Percentiles rank a stretch among this genome's conserved stretches.
Conservation (phyloP, 2,329 filamentous ascomycete species). For the Aspergillus caelatus region DNA sequence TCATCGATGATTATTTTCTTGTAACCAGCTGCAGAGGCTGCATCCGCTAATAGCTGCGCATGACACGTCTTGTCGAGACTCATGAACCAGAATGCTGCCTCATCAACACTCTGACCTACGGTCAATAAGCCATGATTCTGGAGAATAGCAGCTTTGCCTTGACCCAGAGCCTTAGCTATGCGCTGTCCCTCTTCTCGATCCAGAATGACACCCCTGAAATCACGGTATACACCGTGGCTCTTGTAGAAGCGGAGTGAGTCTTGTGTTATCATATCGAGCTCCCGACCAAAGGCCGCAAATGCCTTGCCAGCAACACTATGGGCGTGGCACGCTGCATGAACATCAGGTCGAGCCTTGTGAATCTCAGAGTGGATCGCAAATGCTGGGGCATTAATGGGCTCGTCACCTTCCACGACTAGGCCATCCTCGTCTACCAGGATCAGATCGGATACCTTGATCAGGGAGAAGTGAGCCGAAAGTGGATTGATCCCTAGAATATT, state of each 20-base stretch:
- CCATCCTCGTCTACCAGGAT: constrained; percentile 50
- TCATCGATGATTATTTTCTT: neutral
- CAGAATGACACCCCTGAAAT: constrained; percentile 49
- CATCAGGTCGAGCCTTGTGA: constrained; percentile 59
- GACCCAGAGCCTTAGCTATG: constrained; percentile 65
- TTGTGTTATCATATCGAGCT: constrained; percentile 49
- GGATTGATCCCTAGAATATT: neutral
- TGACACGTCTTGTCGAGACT: constrained; percentile 70
- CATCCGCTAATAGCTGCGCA: constrained; percentile 69
- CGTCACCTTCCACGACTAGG: constrained; percentile 41
- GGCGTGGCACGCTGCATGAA: constrained; percentile 49
- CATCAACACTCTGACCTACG: constrained; percentile 72
- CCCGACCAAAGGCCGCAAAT: constrained; percentile 46
- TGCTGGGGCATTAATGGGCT: constrained; percentile 49
- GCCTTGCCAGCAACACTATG: constrained; percentile 50
- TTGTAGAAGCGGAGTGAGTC: constrained; percentile 66
- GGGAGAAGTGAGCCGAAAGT: constrained; percentile 9
- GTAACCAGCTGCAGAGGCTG: constrained; percentile 47
- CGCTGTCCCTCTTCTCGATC: constrained; percentile 64
- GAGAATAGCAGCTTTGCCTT: constrained; percentile 64
- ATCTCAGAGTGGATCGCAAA: constrained; percentile 51
- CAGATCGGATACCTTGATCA: constrained; percentile 41
- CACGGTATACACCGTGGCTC: constrained; percentile 26
- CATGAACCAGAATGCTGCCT: constrained; percentile 71
- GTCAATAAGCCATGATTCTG: constrained; percentile 74